These are phyloP conservation scores for Clausena lansium DNA, from an alignment of 345 rosid species.

Conservation along the genomic window DNA sequence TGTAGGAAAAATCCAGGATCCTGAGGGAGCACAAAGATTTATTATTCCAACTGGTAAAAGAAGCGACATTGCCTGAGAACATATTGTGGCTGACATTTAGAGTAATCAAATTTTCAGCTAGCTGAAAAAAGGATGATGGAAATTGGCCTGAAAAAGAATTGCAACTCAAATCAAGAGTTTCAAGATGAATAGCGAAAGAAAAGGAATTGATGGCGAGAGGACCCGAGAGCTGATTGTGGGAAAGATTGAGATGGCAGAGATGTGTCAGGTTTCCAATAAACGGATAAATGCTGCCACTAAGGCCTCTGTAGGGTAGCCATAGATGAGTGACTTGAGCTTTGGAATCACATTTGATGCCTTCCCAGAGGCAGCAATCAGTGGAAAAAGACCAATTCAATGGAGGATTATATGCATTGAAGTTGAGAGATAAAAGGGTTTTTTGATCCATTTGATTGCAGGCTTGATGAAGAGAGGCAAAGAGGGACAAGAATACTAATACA, in stretches of 20 bases:
- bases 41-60: background rate
- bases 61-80: background rate
- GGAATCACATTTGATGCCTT: constrained; percentile 17
- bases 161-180: constrained; percentile 8
- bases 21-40: background rate
- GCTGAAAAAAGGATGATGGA: background rate
- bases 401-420: background rate
- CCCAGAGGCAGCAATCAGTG: constrained; percentile 1
- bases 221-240: background rate
- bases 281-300: constrained; percentile 13
- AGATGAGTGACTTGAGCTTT: background rate
- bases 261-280: constrained; percentile 4
- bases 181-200: background rate
- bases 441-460: background rate
- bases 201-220: background rate
- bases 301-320: constrained; percentile 14
- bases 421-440: background rate
- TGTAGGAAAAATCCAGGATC: constrained; percentile 10
- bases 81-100: background rate
- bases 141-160: background rate
- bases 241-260: constrained; percentile 18
- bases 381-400: constrained; percentile 3
- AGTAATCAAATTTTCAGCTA: background rate
- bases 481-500: background rate
- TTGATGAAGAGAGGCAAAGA: background rate